A percentile compares a stretch with the other conserved stretches of the same genome.
These are phyloP conservation scores for Metarhizium sp. DNA, from an alignment of 2,329 filamentous ascomycete species.

Conservation along the genomic window DNA sequence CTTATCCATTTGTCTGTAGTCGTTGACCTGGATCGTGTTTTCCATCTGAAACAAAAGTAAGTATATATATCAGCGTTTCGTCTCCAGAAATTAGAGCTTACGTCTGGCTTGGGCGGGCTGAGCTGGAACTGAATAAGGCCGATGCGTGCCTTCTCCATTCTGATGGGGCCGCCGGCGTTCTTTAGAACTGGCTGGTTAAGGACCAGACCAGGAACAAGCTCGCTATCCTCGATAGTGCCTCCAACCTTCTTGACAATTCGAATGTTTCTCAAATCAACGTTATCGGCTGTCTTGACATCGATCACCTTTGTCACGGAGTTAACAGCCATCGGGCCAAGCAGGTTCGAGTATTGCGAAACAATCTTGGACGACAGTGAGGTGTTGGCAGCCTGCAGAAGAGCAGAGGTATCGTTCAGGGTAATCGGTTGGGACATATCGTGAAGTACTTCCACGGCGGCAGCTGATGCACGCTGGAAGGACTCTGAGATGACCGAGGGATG, in stretches of 20 bases:
- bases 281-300: conserved; percentile 89
- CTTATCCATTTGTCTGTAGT: conserved; percentile 99
- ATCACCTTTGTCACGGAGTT: conserved; percentile 95
- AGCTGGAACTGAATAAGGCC: conserved; percentile 98
- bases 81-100: conserved; percentile 33
- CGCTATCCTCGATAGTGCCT: conserved; percentile 96
- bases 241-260: conserved; percentile 96
- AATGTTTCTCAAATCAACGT: conserved; percentile 94
- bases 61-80: conserved; percentile 2
- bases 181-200: conserved; percentile 90
- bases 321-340: conserved; percentile 95
- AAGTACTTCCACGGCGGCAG: conserved; percentile 78
- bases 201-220: conserved; percentile 91
- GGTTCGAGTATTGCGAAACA: conserved; percentile 91
- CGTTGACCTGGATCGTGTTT: conserved; percentile 98
- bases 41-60: conserved; percentile 61
- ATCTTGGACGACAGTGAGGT: conserved; percentile 98
- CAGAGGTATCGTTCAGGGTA: conserved; percentile 74
- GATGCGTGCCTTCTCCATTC: conserved; percentile 97
- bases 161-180: conserved; percentile 77
- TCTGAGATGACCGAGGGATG: conserved; percentile 98
- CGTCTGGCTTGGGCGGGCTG: conserved; percentile 93
- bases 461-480: conserved; percentile 89
- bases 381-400: conserved; percentile 90
- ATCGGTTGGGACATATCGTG: conserved; percentile 96